Base-by-base conservation (phyloP, 805 yeast genomes). In the Metschnikowia aberdeeniae region DNA sequence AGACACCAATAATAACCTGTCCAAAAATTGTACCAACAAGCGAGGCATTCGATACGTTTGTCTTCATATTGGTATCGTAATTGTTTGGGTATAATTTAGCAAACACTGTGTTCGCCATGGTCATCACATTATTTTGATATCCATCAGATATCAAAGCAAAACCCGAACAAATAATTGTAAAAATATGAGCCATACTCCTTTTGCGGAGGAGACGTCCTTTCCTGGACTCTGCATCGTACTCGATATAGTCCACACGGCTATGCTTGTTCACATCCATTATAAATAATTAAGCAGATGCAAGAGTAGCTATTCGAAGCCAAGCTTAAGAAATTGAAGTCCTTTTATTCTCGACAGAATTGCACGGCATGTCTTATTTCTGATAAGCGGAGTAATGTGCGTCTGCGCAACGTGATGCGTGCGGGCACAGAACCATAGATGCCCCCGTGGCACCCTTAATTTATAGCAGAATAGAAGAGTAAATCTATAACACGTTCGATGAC, bases 71-170 rank as follows among this genome's bases (percentile, higher is more conserved):
- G 12, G 76, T 54, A 37, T 62, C 63, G 53, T 76, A 78, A 3
- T 61, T 62, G 40, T 67, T 58, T 5, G 81, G 81, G 31, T 55
- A 47, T 49, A 67, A 57, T 13, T 58, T 53, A 8, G 81, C 66
- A 56, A 83, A 81, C 11, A 81, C 74, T 17, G 74, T 65, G 61
- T 84, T 84, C 53, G 76, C 55, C 83, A 83, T 81, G 4, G 87
- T 76, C 87, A 84, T 82, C 50, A 82, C 75, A 54, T 80, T 82
- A 58, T 84, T 84, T 60, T 82, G 88, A 62, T 84, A 84, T 4
- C 90, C 90, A 64, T 86, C 93, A 19, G 86, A 78, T 55, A 84
- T 78, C 58, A 86, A 72, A 0, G 90, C 93, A 51, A 79, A 82
- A 11, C 93, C 92, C 20, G 89, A 72, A 63, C 86, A 79, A 36